Evolutionary conservation across 306 rosid species (phyloP), one percentile per base, ranked within the genome.

Genomic region (Vicia villosa): DNA sequence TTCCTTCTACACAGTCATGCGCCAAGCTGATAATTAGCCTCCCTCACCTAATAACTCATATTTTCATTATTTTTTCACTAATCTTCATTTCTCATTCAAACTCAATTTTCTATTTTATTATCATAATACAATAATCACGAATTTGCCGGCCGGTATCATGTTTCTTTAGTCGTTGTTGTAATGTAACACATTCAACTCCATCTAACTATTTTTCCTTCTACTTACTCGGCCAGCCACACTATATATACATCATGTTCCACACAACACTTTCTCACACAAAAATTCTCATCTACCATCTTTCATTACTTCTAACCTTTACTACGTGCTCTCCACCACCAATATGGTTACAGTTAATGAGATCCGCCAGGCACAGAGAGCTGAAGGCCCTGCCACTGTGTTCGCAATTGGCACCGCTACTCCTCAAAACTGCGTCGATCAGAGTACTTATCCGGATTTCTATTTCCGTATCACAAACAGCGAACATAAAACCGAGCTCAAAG

Each of bases 341-440:
- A 77, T 70, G 77, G 68, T 37, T 19, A 70, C 3, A 21, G 73
- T 87, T 10, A 79, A 73, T 20, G 92, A 87, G 47, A 83, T 84
- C 32, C 84, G 92, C 55, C 76, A 70, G 69, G 83, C 85, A 60
- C 92, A 87, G 5, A 17, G 84, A 45, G 92, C 92, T 0, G 86
- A 87, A 59, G 92, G 92, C 6, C 83, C 92, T 1, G 92, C 89
- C 52, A 80, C 87, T 0, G 73, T 84, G 6, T n/a, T 87, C 69
- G 92, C 89, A 7, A 87, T 87, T 5, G 89, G 89, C 38, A 87
- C 84, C 0, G 81, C 92, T 0, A 82, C 77, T 32, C 92, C 89
- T 1, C 62, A 84, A 3, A 87, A 84, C 41, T 84, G 89, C 5
- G 73, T 87, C 0, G 79, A 80, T 0, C 92, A 87, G 26, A 79